A percentile compares a stretch with the other conserved stretches of the same genome.
phyloP scores from a whole-genome alignment of 2,329 filamentous ascomycete genomes.

The Dissoconium aciculare region DNA sequence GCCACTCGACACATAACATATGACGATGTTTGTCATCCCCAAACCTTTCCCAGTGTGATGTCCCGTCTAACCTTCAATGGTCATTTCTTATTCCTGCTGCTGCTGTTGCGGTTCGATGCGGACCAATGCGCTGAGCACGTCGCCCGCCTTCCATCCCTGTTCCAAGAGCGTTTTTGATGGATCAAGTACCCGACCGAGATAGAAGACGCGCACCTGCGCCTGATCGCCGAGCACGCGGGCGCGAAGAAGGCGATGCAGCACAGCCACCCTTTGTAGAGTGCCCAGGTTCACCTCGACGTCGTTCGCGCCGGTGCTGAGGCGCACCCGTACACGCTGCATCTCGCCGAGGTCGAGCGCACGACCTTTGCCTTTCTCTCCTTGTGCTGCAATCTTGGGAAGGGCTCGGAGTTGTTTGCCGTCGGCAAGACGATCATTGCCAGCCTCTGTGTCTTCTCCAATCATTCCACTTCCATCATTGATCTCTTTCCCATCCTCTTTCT shows the following conservation, averaged over 20 bases:
- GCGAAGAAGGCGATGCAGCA: conserved; percentile 47
- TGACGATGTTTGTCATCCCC: no score
- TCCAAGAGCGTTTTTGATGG: conserved; percentile 49
- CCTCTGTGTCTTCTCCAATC: conserved; percentile 5
- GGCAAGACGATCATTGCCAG: no score
- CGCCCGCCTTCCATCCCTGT: conserved; percentile 61
- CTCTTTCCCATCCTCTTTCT: conserved; percentile 15
- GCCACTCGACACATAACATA: no score
- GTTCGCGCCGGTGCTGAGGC: conserved; percentile 25
- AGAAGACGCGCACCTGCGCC: conserved; percentile 56
- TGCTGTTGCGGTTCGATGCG: no score
- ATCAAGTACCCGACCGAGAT: conserved; percentile 66
- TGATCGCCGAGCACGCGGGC: conserved; percentile 47
- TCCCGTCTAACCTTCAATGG: no score
- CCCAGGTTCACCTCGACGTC: conserved; percentile 26
- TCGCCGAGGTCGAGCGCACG: conserved; percentile 21
- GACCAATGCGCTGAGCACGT: conserved; percentile 68
- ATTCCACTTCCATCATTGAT: conserved; percentile 3
- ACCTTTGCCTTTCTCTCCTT: conserved; percentile 21
- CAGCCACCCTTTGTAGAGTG: conserved; percentile 42
- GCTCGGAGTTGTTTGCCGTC: no score
- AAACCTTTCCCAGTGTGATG: no score
- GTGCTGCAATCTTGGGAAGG: no score
- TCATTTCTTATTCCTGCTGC: no score
- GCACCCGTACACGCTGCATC: conserved; percentile 21